Base-by-base conservation (phyloP, 495 filamentous ascomycete species). In the Haplographium delicatum region DNA sequence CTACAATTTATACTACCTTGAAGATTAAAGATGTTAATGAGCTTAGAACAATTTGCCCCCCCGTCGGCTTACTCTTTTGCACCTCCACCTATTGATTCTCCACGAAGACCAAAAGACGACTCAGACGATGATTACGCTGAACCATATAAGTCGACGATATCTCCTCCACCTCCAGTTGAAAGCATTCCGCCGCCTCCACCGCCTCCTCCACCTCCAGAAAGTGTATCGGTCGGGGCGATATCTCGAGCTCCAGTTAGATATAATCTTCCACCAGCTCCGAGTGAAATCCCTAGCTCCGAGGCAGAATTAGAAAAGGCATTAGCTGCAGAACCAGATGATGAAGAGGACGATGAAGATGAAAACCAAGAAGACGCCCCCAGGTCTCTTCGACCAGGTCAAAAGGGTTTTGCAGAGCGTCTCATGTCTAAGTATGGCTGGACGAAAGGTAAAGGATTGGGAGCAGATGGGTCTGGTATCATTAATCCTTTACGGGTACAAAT, bases 381-480 rank as follows among this genome's bases (percentile, higher is more conserved):
- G 25, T 83, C 83, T 16, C 74, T 73, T 46, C 82, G 84, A 9
- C 88, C 91, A 0, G 87, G 88, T 9, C 86, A 96, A 66, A 76
- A 83, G 58, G 84, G 82, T 50, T 96, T 95, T 60, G 93, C 90
- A 2, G 75, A 87, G 48, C 84, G 89, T 20, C 75, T 95, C 25
- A 85, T 98, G 76, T 76, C 82, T 24, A 96, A 96, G 58, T 89
- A 93, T 64, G 94, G 94, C 44, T 96, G 91, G 89, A 85, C 79
- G 9, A 84, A 88, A 54, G 94, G 94, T 18, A 76, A 82, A 37
- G 93, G 93, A 2, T 77, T 98, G 10, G 93, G 93, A 52, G 88
- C 88, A 1, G 76, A 80, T 41, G 78, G 77, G 9, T 78, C 81
- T 25, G 93, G 93, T 40, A 96, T 97, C 55, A 75, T 85, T 26